phyloP scores from a whole-genome alignment of 768 basidiomycete genomes.

The Coprinellus micaceus region DNA sequence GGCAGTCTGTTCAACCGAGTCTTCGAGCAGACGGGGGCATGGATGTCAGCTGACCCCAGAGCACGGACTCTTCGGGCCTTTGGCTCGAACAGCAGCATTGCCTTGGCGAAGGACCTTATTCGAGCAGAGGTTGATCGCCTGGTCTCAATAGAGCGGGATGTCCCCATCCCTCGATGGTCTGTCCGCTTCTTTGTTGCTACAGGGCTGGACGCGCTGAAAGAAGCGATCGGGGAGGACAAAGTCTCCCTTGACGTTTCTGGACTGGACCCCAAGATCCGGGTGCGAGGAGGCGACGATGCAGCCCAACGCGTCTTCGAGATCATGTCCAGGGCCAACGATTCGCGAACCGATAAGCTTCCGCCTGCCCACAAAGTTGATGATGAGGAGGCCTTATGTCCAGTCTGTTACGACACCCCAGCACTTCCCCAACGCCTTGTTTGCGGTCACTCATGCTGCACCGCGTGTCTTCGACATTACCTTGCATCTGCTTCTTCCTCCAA shows the following conservation, averaged over 20 bases:
- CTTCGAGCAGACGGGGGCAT: constrained; percentile 35
- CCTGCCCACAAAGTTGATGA: constrained; percentile 6
- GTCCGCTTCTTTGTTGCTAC: constrained; percentile 49
- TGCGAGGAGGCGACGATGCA: constrained; percentile 57
- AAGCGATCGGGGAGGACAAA: constrained; percentile 51
- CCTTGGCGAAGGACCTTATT: constrained; percentile 43
- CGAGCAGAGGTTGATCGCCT: constrained; percentile 45
- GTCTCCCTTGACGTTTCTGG: constrained; percentile 47
- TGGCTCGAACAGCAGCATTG: constrained; percentile 36
- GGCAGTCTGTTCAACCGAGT: constrained; percentile 34
- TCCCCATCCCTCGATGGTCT: constrained; percentile 34
- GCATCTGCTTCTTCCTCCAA: constrained; percentile 36
- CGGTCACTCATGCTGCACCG: constrained; percentile 47
- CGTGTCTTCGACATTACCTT: constrained; percentile 47
- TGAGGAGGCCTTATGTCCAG: constrained; percentile 39
- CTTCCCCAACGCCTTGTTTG: constrained; percentile 41
- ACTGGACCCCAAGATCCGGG: constrained; percentile 35
- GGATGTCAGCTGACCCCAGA: constrained; percentile 45
- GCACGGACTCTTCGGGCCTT: constrained; percentile 42
- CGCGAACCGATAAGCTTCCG: neutral
- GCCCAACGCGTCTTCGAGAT: constrained; percentile 42
- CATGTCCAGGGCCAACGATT: constrained; percentile 28
- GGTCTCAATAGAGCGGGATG: constrained; percentile 37
- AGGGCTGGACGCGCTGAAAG: constrained; percentile 48
- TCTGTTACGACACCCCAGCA: constrained; percentile 47